Evolutionary conservation across 2,329 filamentous ascomycete species (phyloP), one percentile per base, ranked within the genome.

Genomic region (Dendryphion nanum): DNA sequence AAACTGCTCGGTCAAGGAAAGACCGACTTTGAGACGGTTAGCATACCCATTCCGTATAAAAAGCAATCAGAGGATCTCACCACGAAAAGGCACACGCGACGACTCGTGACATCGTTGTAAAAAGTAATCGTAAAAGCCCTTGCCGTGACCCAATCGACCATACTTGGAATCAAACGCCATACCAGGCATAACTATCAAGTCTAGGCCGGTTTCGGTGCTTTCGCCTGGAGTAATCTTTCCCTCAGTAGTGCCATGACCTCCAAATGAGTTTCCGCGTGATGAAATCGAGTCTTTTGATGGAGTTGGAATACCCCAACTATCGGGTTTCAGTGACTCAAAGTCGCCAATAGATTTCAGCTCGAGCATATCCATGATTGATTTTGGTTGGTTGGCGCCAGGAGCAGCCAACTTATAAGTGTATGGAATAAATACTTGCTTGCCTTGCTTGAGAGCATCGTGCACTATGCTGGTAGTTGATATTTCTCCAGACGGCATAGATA

Each of bases 71-170:
- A 55, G 44, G 47, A 57, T 63, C 74, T 70, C 68, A 83, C 79
- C 76, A 53, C 82, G 75, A 69, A 77, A 74, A 51, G 77, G 78
- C 70, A 77, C 78, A 48, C 52, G 53, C 66, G 64, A 63, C 48
- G 55, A 57, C 49, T 66, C 64, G 66, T 76, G 63, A 76, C 90
- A 95, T 51, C 84, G 81, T 57, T 84, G 80, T 60, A 98, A 70
- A 66, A 95, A 98, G 65, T 83, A 86, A 71, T 98, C 93, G 73
- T 98, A 98, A 70, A 95, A 98, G 20, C 93, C 93, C 66, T 89
- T 95, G 40, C 93, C 93, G 66, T 98, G 93, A 28, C 93, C 93
- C 15, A 97, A 76, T 53, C 93, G 79, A 50, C 84, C 79, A 44
- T 93, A 77, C 10, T 70, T 71, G 3, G 73, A 73, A 63, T 96